Percentiles rank a stretch among this genome's conserved stretches.
phyloP scores from a whole-genome alignment of 1,139 yeast genomes.

The Geotrichum histeridarum region DNA sequence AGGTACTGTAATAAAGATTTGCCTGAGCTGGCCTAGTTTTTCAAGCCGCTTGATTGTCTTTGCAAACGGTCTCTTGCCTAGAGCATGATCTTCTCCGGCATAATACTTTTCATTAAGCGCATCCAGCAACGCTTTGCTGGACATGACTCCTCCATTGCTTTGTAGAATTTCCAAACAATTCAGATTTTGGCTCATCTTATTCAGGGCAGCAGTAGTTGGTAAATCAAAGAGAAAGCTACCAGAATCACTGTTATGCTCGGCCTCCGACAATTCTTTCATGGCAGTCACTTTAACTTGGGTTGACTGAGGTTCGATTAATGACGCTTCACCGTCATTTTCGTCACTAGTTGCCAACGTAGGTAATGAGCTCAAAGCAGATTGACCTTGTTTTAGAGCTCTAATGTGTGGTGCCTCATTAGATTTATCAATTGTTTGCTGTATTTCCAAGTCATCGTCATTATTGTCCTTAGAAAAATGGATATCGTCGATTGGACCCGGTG shows the following conservation, averaged over 20 bases:
- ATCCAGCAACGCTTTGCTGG: background rate
- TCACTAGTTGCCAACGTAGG: too few species aligned
- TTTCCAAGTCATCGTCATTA: too few species aligned
- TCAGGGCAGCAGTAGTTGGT: background rate
- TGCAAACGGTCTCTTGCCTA: slow-evolving; percentile 10
- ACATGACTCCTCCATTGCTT: slow-evolving; percentile 4
- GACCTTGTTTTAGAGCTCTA: too few species aligned
- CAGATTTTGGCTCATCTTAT: background rate
- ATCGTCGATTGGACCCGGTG: background rate
- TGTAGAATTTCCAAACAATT: background rate
- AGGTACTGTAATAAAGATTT: slow-evolving; percentile 9
- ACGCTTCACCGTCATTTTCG: background rate
- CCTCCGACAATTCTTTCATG: too few species aligned
- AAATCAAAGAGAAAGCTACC: background rate
- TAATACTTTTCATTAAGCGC: background rate
- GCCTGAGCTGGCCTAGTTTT: slow-evolving; percentile 1
- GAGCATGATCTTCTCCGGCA: background rate
- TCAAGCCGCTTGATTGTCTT: slow-evolving; percentile 1
- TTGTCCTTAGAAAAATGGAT: too few species aligned
- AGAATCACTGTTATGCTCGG: too few species aligned
- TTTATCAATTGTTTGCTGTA: too few species aligned
- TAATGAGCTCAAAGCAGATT: too few species aligned
- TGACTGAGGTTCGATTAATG: too few species aligned
- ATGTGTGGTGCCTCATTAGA: too few species aligned
- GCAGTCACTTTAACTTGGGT: too few species aligned